Evolutionary conservation across 1,139 yeast genomes (phyloP).

Genomic region (Chernovozyma sophiae-reginae): DNA sequence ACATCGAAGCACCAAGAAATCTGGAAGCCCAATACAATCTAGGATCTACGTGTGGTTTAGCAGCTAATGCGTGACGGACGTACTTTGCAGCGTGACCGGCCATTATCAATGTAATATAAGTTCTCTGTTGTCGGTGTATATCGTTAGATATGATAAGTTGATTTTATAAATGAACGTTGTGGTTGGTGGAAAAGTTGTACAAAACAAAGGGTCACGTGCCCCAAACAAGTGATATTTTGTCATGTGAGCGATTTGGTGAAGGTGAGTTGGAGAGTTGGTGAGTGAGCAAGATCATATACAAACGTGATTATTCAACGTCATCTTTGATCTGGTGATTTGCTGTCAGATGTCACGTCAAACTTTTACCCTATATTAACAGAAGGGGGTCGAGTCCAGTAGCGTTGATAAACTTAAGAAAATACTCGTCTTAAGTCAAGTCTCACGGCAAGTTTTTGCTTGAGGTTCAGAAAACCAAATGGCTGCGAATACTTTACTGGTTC

Average conservation of each 20-base stretch:
- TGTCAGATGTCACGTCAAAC: too few species aligned
- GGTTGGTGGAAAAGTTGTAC: conserved; percentile 7
- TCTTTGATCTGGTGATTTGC: too few species aligned
- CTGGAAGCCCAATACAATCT: conserved; percentile 58
- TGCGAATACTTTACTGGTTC: too few species aligned
- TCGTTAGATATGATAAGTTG: not conserved
- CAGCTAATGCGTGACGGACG: conserved; percentile 51
- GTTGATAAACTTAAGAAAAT: too few species aligned
- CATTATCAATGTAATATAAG: conserved; percentile 16
- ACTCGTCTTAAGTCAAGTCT: too few species aligned
- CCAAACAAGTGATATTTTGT: too few species aligned
- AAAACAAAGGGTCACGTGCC: not conserved
- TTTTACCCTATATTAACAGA: too few species aligned
- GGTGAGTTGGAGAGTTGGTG: not conserved
- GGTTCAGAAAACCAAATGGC: too few species aligned
- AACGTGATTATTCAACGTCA: too few species aligned
- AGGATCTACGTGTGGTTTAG: conserved; percentile 52
- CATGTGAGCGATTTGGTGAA: not conserved
- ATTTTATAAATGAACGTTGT: conserved; percentile 2
- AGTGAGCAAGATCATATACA: not conserved
- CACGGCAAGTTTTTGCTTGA: too few species aligned
- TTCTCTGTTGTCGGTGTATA: not conserved
- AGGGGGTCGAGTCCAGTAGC: too few species aligned
- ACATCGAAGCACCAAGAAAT: conserved; percentile 75
- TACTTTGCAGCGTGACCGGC: conserved; percentile 45